Base-by-base conservation (phyloP, 306 rosid species). In the Prosopis cineraria region DNA sequence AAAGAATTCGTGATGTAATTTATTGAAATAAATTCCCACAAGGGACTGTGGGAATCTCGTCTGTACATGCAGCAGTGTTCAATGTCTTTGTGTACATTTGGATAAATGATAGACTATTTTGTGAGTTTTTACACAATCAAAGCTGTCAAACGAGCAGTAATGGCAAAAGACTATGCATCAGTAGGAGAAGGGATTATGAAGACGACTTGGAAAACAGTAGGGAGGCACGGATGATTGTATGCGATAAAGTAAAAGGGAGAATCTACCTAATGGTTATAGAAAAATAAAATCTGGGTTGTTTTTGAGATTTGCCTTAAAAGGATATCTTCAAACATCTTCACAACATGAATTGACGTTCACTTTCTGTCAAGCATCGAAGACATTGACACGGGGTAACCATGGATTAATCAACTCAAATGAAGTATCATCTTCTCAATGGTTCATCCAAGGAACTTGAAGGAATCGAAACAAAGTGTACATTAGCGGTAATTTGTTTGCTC, bases 21-120 rank as follows among this genome's bases (percentile, higher is more conserved):
- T 55, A 80, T 33, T 79, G 74, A 72, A 88, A 90, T 88, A 90
- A 90, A 70, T 77, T 72, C 73, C 63, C 82, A 37, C 30, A 37
- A 47, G 48, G 59, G 52, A 55, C 50, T 79, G 45, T 17, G 80
- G 72, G 14, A 74, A 80, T 79, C 47, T 31, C 70, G 45, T 41
- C 43, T 79, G 87, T 77, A 82, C 69, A 84, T 79, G 50, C 64
- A 72, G 53, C 70, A 64, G 78, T 80, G 64, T 71, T 76, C 36
- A 67, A 74, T 76, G 68, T 80, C 39, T 82, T 77, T 74, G 67
- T 31, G 33, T 78, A 65, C 36, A 43, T 82, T 82, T 80, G 19
- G 34, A 74, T 70, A 37, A 75, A 78, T 52, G 71, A 66, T 60
- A 74, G 52, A 39, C 72, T 67, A 19, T 76, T 44, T 80, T 68